phyloP scores from a whole-genome alignment of 345 rosid genomes.

The Arabidopsis suecica region DNA sequence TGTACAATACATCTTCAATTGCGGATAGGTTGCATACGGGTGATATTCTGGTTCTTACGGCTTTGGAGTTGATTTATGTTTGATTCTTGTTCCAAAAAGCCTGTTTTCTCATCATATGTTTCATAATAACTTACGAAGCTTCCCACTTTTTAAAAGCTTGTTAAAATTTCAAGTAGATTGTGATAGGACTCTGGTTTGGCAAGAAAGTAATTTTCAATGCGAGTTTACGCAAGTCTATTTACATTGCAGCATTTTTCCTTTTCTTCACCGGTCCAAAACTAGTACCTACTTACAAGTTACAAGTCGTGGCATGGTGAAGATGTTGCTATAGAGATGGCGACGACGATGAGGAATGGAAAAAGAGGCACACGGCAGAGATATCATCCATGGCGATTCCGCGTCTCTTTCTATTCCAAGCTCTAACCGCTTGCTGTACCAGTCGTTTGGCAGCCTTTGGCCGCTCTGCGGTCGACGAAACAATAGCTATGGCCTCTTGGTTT shows the following conservation, averaged over 20 bases:
- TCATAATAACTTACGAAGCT: background rate
- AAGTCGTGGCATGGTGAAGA: conserved; percentile 3
- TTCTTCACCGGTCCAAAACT: background rate
- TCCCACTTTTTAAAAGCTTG: background rate
- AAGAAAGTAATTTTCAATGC: background rate
- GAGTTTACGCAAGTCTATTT: conserved; percentile 9
- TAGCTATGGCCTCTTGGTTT: conserved; percentile 80
- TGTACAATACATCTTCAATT: conserved; percentile 29
- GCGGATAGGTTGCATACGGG: background rate
- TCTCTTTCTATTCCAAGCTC: conserved; percentile 79
- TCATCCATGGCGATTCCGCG: conserved; percentile 88
- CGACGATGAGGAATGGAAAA: conserved; percentile 58
- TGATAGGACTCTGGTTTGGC: background rate
- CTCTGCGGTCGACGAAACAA: conserved; percentile 63
- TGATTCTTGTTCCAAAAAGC: background rate
- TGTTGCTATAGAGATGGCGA: conserved; percentile 27
- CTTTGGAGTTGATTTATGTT: background rate
- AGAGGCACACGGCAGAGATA: conserved; percentile 89
- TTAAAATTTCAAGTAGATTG: background rate
- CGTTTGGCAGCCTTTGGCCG: conserved; percentile 71
- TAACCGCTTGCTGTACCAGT: conserved; percentile 64
- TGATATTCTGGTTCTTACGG: background rate
- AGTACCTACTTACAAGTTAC: conserved; percentile 24
- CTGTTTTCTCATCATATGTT: background rate
- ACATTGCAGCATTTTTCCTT: conserved; percentile 1